Conservation (phyloP, 169 alveolate species). For the Perkinsus marinus region DNA sequence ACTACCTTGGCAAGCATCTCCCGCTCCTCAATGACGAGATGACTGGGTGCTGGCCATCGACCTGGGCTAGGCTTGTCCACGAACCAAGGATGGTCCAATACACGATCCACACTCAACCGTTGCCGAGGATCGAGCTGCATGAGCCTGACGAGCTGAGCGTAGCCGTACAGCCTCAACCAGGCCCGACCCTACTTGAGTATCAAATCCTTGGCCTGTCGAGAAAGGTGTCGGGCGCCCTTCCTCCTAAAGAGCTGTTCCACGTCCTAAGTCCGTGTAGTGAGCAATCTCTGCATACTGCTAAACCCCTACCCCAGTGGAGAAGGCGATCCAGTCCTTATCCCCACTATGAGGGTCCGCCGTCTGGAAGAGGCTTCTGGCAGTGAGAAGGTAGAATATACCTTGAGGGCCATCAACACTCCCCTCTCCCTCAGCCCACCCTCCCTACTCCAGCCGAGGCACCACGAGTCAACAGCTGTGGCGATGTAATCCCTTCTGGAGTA, state of each 20-base stretch:
- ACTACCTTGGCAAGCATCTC: neutral
- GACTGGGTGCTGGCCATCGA: neutral
- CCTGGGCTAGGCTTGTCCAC: neutral
- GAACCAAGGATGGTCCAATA: neutral
- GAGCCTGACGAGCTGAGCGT: neutral
- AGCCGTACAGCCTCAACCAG: neutral
- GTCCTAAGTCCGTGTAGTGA: neutral
- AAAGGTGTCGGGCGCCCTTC: neutral
- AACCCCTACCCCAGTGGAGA: neutral
- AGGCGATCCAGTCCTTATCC: neutral
- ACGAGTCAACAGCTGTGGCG: slow-evolving; percentile 30
- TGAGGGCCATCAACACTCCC: neutral
- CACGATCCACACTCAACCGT: neutral
- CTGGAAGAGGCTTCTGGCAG: neutral
- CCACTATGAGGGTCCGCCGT: neutral
- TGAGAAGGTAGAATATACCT: neutral
- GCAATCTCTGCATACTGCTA: neutral
- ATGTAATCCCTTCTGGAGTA: slow-evolving; percentile 10
- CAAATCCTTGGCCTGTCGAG: neutral
- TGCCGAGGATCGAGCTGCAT: neutral
- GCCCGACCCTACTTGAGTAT: neutral
- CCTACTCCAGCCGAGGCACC: slow-evolving; percentile 38
- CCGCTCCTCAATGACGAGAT: neutral
- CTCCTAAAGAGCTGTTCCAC: neutral
- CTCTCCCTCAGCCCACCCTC: neutral